Evolutionary conservation across 768 basidiomycete species (phyloP), one percentile per base, ranked within the genome.

Genomic region (Lentinus tigrinus): DNA sequence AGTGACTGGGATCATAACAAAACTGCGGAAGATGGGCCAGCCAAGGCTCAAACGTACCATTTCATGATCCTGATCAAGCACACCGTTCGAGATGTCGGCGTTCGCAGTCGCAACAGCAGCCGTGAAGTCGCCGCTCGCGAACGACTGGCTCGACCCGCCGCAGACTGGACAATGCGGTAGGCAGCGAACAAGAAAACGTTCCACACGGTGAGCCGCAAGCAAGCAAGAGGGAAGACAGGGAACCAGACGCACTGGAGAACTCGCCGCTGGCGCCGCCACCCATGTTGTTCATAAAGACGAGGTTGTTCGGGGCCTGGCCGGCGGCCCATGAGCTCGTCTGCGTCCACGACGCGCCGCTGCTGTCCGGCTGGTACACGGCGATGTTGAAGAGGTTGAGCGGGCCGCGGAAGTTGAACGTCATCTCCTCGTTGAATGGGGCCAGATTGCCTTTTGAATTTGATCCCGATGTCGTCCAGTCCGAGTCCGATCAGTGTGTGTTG

Each of bases 241-340:
- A 31, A 7, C 31, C 31, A 31, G 31, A 65, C 69, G 23, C 42
- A 70, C 69, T 69, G 16, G 66, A 63, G 65, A 65, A 70, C 38
- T 61, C 64, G 27, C 69, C 69, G 34, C 65, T 66, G 14, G 43
- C 52, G 19, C 60, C 64, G 3, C 69, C 69, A 37, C 69, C 69
- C 21, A 52, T 43, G 65, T 70, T 67, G 63, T 67, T 68, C 69
- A 70, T 70, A 56, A 68, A 69, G n/a, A 70, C 69, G 34, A 70
- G 56, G 60, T 70, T 70, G 23, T 60, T 57, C 24, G 66, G 56
- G 19, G 57, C 26, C 31, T 58, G 27, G 28, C 68, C 66, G 1
- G 58, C 49, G 2, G 55, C 57, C 65, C 65, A 70, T 9, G 63
- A 58, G 36, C 69, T 70, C 17, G 50, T 52, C 56, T 62, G 60